Percentiles rank a stretch among this genome's conserved stretches.
These are phyloP conservation scores for Didymella glomerata DNA, from an alignment of 2,329 filamentous ascomycete species.

Conservation along the genomic window DNA sequence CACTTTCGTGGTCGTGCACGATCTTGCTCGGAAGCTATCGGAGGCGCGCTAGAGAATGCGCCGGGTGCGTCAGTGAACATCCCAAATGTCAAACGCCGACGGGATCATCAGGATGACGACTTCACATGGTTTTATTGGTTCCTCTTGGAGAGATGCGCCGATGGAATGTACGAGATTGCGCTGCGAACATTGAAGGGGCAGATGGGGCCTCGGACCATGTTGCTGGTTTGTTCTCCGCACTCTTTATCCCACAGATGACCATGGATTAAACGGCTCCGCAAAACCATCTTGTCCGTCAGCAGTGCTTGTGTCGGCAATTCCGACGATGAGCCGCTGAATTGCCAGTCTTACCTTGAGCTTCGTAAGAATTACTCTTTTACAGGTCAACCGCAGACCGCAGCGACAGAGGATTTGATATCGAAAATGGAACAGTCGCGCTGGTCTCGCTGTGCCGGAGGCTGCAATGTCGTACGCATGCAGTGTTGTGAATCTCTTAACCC, in stretches of 20 bases:
- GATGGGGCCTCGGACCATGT: not conserved
- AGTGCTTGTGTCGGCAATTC: no score
- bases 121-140: not conserved
- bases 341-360: no score
- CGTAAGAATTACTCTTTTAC: no score
- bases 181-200: not conserved
- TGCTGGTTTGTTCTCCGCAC: not conserved
- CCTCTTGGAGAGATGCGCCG: not conserved
- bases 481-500: no score
- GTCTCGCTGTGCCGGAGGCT: no score
- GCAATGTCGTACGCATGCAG: no score
- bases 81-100: constrained; percentile 10
- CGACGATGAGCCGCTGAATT: no score
- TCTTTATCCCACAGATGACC: not conserved
- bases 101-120: constrained; percentile 6
- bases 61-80: constrained; percentile 11
- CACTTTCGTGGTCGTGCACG: constrained; percentile 2
- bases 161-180: constrained; percentile 7
- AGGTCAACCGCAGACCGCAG: no score
- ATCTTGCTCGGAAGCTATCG: constrained; percentile 3
- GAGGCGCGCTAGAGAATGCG: constrained; percentile 14
- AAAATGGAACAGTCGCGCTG: no score
- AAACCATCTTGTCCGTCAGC: no score
- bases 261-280: not conserved
- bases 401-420: no score